Evolutionary conservation across 2,329 filamentous ascomycete genomes (phyloP).

Genomic region (Hymenoscyphus scutula): DNA sequence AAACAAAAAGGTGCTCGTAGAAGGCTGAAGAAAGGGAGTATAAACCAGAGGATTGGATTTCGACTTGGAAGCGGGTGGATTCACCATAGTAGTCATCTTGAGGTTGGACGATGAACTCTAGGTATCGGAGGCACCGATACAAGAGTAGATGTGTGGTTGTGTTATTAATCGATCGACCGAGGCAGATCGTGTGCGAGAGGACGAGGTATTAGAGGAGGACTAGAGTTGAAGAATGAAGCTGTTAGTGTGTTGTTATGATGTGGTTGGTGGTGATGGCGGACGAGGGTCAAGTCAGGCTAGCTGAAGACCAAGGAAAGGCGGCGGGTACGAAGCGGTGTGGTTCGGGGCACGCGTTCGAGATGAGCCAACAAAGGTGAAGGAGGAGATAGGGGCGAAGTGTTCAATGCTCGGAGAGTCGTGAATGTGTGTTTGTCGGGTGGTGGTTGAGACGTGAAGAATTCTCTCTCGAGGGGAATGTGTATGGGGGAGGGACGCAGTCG

Average conservation of each 20-base stretch:
- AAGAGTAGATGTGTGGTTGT: conserved; percentile 27
- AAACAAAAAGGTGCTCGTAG: conserved; percentile 34
- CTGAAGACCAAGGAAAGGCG: neutral
- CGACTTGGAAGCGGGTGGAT: conserved; percentile 40
- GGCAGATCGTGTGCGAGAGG: conserved; percentile 14
- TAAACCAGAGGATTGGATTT: conserved; percentile 39
- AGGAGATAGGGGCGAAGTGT: neutral
- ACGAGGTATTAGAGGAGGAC: neutral
- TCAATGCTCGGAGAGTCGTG: neutral
- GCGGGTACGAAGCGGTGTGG: neutral
- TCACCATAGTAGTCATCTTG: conserved; percentile 64
- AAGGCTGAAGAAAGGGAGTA: conserved; percentile 40
- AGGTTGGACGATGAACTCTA: conserved; percentile 38
- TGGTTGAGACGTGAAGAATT: neutral
- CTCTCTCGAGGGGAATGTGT: neutral
- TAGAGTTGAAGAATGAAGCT: neutral
- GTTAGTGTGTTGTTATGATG: neutral
- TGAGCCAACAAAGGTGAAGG: neutral
- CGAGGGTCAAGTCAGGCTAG: neutral
- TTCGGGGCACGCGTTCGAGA: neutral
- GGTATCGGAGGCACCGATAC: conserved; percentile 34
- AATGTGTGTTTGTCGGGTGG: neutral
- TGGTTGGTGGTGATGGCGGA: neutral
- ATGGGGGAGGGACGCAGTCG: neutral
- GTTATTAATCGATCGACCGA: conserved; percentile 21